Conservation (phyloP, 106 monocot species). For the Narthecium ossifragum region DNA sequence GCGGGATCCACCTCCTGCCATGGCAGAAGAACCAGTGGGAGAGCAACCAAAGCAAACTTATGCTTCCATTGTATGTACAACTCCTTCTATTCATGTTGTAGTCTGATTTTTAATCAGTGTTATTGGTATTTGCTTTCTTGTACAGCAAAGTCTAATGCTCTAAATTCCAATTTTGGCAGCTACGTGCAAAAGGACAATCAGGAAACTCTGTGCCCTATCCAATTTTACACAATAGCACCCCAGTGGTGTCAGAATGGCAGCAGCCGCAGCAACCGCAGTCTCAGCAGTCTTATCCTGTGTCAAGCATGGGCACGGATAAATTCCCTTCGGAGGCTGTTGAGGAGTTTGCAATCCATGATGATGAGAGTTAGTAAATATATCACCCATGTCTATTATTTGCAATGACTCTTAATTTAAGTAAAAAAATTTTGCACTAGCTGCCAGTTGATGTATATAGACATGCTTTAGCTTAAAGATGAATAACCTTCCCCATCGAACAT, state of each 20-base stretch:
- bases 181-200: constrained; percentile 56
- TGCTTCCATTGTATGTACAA: constrained; percentile 64
- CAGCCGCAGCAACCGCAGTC: constrained; percentile 19
- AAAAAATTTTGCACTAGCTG: too few species aligned
- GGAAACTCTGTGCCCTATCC: constrained; percentile 12
- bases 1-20: constrained; percentile 9
- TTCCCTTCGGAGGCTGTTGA: constrained; percentile 25
- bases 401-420: too few species aligned
- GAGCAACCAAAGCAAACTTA: constrained; percentile 76
- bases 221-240: constrained; percentile 19
- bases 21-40: constrained; percentile 28
- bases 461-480: too few species aligned
- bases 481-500: too few species aligned
- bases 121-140: too few species aligned
- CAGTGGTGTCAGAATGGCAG: constrained; percentile 39
- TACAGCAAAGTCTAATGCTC: too few species aligned
- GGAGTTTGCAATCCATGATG: constrained; percentile 38
- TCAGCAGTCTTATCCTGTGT: constrained; percentile 25
- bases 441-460: too few species aligned
- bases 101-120: too few species aligned
- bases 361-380: constrained; percentile 92
- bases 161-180: constrained; percentile 26
- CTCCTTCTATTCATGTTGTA: background rate
- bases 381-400: too few species aligned
- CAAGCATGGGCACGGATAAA: constrained; percentile 27